Conservation (phyloP, 495 filamentous ascomycete genomes). For the Aspergillus mulundensis region DNA sequence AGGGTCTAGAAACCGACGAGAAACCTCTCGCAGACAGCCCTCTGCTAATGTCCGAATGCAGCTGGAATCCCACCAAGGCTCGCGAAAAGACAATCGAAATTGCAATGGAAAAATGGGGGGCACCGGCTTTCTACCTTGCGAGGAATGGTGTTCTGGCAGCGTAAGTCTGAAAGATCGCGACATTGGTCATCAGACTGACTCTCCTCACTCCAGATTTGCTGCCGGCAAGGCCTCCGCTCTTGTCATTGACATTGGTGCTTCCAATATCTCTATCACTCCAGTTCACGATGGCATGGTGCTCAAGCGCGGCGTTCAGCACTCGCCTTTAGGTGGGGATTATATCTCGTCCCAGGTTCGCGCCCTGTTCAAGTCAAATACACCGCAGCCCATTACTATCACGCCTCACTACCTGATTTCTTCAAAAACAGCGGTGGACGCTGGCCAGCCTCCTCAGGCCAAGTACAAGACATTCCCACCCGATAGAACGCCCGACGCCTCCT, state of each 20-base stretch:
- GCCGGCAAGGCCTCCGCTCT: slow-evolving; percentile 88
- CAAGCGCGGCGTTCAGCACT: slow-evolving; percentile 79
- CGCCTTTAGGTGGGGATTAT: slow-evolving; percentile 82
- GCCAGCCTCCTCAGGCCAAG: slow-evolving; percentile 67
- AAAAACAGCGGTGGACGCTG: slow-evolving; percentile 86
- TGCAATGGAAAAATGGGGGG: slow-evolving; percentile 92
- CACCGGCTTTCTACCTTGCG: slow-evolving; percentile 87
- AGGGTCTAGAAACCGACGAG: slow-evolving; percentile 62
- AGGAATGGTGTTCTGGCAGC: slow-evolving; percentile 61
- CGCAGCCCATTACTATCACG: slow-evolving; percentile 74
- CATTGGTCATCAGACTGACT: slow-evolving; percentile 8
- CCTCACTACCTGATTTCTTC: slow-evolving; percentile 83
- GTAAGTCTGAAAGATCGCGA: slow-evolving; percentile 38
- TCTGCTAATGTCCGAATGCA: slow-evolving; percentile 87
- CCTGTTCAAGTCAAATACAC: slow-evolving; percentile 64
- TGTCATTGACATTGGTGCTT: slow-evolving; percentile 88
- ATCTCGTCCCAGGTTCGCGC: slow-evolving; percentile 81
- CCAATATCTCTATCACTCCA: slow-evolving; percentile 84
- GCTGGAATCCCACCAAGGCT: slow-evolving; percentile 83
- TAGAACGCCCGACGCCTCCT: slow-evolving; percentile 63
- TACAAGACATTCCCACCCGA: slow-evolving; percentile 61
- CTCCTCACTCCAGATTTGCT: slow-evolving; percentile 60
- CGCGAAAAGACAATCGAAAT: slow-evolving; percentile 91
- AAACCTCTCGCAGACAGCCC: slow-evolving; percentile 84
- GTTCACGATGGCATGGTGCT: slow-evolving; percentile 93